Evolutionary conservation across 1,284 basidiomycete genomes (phyloP).

Genomic region (Malassezia equina): DNA sequence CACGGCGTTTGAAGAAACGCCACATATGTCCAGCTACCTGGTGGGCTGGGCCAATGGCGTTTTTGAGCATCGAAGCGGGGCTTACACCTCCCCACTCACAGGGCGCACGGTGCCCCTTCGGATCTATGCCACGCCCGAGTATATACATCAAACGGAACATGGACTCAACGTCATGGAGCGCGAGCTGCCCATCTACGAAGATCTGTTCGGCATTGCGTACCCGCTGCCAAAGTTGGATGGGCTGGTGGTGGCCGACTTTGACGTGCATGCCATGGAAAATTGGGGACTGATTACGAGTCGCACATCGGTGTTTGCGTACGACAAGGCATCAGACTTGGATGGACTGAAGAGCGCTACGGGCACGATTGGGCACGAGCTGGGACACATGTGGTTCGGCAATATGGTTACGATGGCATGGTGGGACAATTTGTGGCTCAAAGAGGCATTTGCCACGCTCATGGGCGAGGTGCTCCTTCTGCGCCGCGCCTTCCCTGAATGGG

Average conservation of each 20-base stretch:
- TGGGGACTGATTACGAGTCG: slow-evolving; percentile 72
- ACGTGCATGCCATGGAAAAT: slow-evolving; percentile 88
- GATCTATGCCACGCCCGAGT: slow-evolving; percentile 68
- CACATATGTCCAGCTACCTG: slow-evolving; percentile 73
- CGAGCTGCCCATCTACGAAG: slow-evolving; percentile 78
- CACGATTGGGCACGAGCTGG: slow-evolving; percentile 66
- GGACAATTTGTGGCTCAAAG: slow-evolving; percentile 53
- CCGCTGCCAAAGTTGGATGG: slow-evolving; percentile 64
- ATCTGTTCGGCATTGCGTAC: slow-evolving; percentile 73
- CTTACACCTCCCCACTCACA: slow-evolving; percentile 68
- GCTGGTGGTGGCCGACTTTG: slow-evolving; percentile 58
- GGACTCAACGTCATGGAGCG: slow-evolving; percentile 77
- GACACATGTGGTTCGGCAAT: slow-evolving; percentile 61
- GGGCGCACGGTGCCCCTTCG: slow-evolving; percentile 68
- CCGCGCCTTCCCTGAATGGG: slow-evolving; percentile 52
- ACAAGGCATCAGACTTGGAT: slow-evolving; percentile 62
- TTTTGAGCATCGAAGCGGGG: slow-evolving; percentile 63
- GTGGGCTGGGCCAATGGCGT: slow-evolving; percentile 81
- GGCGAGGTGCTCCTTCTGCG: slow-evolving; percentile 80
- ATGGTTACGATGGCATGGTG: slow-evolving; percentile 88
- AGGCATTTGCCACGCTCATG: slow-evolving; percentile 70
- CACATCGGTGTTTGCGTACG: slow-evolving; percentile 68
- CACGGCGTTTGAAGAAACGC: slow-evolving; percentile 35
- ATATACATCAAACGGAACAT: slow-evolving; percentile 62
- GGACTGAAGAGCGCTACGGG: slow-evolving; percentile 68